phyloP scores from a whole-genome alignment of 2,329 filamentous ascomycete species.

The Fusarium xyrophilum region DNA sequence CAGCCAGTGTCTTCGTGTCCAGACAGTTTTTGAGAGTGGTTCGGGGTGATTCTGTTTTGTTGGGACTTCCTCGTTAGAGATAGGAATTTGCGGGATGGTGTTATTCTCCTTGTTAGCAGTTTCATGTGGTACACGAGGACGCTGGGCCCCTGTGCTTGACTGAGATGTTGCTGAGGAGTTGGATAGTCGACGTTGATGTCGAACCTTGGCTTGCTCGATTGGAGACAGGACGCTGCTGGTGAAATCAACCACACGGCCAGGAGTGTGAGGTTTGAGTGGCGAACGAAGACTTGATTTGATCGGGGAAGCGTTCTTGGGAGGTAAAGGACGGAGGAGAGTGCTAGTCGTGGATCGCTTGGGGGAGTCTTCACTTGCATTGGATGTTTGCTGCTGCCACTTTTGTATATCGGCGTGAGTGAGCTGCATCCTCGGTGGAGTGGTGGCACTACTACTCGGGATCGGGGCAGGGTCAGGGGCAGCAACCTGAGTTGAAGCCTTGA shows the following conservation, averaged over 20 bases:
- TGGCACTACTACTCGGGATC: constrained; percentile 17
- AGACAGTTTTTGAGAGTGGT: constrained; percentile 52
- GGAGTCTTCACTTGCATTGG: constrained; percentile 48
- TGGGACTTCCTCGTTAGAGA: constrained; percentile 41
- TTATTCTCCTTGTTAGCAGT: constrained; percentile 47
- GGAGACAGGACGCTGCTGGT: constrained; percentile 59
- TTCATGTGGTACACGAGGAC: constrained; percentile 13
- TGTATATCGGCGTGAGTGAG: constrained; percentile 52
- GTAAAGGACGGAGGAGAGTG: constrained; percentile 56
- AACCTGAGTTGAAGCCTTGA: constrained; percentile 44
- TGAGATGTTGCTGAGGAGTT: constrained; percentile 35
- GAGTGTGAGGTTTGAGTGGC: constrained; percentile 63
- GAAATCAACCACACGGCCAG: constrained; percentile 65
- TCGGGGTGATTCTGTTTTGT: constrained; percentile 24
- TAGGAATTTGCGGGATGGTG: constrained; percentile 36
- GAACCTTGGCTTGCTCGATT: constrained; percentile 48
- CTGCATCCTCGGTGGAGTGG: constrained; percentile 52
- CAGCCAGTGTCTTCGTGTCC: constrained; percentile 62
- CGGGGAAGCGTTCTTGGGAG: constrained; percentile 60
- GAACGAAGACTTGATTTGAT: constrained; percentile 65
- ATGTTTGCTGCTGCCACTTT: constrained; percentile 52
- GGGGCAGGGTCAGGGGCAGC: constrained; percentile 8
- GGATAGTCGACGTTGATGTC: constrained; percentile 44
- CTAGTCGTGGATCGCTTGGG: constrained; percentile 45
- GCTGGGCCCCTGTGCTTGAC: constrained; percentile 17